Conservation (phyloP, 1,284 basidiomycete genomes). For the Apiotrichum veenhuisii region DNA sequence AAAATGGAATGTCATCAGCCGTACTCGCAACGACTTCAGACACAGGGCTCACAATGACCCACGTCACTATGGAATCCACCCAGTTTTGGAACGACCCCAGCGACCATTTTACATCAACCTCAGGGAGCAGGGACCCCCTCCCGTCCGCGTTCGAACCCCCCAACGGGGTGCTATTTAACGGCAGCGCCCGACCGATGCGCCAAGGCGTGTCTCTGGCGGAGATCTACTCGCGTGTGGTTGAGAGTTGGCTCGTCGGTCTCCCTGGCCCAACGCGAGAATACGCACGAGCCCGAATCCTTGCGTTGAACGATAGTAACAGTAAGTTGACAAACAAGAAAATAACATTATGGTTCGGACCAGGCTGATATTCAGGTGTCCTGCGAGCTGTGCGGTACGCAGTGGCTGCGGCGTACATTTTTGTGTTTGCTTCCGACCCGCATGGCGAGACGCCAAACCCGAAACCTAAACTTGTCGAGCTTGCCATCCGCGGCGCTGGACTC, state of each 20-base stretch:
- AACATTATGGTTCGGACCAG: background rate
- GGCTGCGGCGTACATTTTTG: constrained; percentile 31
- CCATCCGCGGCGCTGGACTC: constrained; percentile 23
- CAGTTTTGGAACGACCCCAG: constrained; percentile 21
- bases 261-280: constrained; percentile 26
- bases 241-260: constrained; percentile 32
- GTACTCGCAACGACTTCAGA: too few relatives aligned
- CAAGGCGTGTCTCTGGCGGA: constrained; percentile 31
- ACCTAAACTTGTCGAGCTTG: constrained; percentile 29
- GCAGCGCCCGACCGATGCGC: constrained; percentile 21
- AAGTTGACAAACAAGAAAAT: background rate
- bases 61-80: too few relatives aligned
- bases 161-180: constrained; percentile 21
- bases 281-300: constrained; percentile 24
- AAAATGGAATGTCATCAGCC: constrained; percentile 6
- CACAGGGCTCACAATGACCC: too few relatives aligned
- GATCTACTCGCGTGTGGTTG: constrained; percentile 32
- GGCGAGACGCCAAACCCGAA: constrained; percentile 5
- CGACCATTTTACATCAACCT: background rate
- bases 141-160: background rate
- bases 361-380: constrained; percentile 21
- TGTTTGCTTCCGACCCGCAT: constrained; percentile 20
- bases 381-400: constrained; percentile 30
- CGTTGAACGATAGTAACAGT: constrained; percentile 28
- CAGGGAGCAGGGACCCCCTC: background rate